A percentile compares a stretch with the other conserved stretches of the same genome.
Evolutionary conservation across 805 yeast genomes (phyloP).

Genomic region (Ascoidea asiatica): DNA sequence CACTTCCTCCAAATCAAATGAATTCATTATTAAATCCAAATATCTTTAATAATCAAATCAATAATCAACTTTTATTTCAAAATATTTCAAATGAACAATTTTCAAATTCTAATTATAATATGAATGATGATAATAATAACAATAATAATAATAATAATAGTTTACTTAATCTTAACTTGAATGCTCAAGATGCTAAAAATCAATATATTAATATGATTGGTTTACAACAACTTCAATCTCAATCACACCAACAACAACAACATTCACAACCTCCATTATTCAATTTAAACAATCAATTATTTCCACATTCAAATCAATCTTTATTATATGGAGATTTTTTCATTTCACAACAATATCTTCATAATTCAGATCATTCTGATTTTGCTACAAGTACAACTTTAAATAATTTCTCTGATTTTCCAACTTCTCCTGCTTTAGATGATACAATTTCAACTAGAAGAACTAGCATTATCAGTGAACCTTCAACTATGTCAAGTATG

Average conservation of each 20-base stretch:
- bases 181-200: background rate
- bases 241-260: background rate
- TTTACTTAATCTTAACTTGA: background rate
- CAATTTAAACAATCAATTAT: background rate
- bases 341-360: background rate
- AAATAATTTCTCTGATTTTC: background rate
- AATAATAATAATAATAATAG: no score
- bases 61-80: no score
- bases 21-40: conserved; percentile 11
- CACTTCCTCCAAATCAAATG: background rate
- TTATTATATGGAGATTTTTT: background rate
- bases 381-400: background rate
- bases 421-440: background rate
- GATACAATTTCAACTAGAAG: background rate
- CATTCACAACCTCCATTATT: background rate
- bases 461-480: background rate
- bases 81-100: background rate
- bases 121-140: background rate
- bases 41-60: no score
- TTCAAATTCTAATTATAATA: background rate
- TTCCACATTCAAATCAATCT: background rate
- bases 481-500: background rate
- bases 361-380: background rate
- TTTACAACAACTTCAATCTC: background rate
- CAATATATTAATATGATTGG: background rate